Percentiles rank a stretch among this genome's conserved stretches.
phyloP scores from a whole-genome alignment of 257 asterid species.

The Oldenlandia corymbosa region DNA sequence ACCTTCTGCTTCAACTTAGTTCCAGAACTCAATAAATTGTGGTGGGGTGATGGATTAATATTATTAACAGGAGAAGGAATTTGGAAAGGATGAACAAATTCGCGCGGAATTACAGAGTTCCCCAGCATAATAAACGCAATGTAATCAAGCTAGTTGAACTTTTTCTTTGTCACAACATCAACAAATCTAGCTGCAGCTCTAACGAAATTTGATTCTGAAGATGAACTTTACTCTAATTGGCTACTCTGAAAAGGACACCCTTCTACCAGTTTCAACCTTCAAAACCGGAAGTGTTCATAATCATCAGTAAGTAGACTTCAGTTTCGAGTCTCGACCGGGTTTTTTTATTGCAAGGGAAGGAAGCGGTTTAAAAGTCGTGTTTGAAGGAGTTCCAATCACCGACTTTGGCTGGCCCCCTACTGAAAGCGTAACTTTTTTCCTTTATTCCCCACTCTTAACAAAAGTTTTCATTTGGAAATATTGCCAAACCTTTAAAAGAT shows the following conservation, averaged over 20 bases:
- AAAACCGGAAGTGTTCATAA: too few species aligned
- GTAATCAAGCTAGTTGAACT: slow-evolving; percentile 10
- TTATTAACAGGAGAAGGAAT: background rate
- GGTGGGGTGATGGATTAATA: background rate
- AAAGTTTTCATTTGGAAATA: too few species aligned
- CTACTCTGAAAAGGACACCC: too few species aligned
- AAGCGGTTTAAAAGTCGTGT: background rate
- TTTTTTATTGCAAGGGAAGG: too few species aligned
- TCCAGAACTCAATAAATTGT: background rate
- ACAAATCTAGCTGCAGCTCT: background rate
- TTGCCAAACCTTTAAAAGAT: too few species aligned
- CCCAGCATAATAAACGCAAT: slow-evolving; percentile 24
- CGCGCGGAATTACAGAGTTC: slow-evolving; percentile 17
- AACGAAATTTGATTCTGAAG: background rate
- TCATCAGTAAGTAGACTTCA: too few species aligned
- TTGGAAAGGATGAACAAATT: slow-evolving; percentile 5
- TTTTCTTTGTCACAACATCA: slow-evolving; percentile 6
- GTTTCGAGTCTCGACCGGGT: too few species aligned
- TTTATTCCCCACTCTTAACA: too few species aligned
- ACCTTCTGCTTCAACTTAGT: background rate
- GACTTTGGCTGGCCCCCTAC: background rate
- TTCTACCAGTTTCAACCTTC: too few species aligned
- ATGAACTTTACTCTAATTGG: too few species aligned
- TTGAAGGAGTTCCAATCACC: background rate
- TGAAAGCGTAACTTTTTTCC: background rate